A percentile compares a stretch with the other conserved stretches of the same genome.
Conservation (phyloP, 805 yeast species). For the Teunomyces stri region DNA sequence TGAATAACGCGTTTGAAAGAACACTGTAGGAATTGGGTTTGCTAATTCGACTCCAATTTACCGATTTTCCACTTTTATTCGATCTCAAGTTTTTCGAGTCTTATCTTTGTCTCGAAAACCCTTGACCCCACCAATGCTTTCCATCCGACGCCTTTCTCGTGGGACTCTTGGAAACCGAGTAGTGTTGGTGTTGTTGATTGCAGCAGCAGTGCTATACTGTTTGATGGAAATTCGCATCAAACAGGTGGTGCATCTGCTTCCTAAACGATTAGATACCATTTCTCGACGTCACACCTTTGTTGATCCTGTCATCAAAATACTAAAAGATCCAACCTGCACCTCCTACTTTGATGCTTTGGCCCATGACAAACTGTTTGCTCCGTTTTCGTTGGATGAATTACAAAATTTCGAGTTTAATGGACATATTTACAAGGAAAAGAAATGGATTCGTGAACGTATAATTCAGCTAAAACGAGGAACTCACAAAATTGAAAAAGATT, state of each 20-base stretch:
- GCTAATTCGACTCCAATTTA: too few relatives aligned
- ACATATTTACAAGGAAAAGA: conserved; percentile 22
- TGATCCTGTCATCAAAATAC: not conserved
- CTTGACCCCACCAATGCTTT: not conserved
- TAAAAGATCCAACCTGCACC: not conserved
- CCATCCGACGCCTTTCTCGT: not conserved
- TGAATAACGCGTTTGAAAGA: not conserved
- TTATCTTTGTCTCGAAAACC: not conserved
- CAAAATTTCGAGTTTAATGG: conserved; percentile 13
- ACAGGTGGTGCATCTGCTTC: not conserved
- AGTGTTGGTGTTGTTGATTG: not conserved
- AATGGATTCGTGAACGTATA: conserved; percentile 24
- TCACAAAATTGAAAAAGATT: conserved; percentile 10
- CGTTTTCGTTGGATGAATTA: not conserved
- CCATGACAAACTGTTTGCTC: not conserved
- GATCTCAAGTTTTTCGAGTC: not conserved
- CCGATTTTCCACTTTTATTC: too few relatives aligned
- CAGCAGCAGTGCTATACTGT: not conserved
- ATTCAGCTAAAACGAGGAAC: conserved; percentile 13
- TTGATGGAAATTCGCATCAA: not conserved
- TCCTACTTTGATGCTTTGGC: not conserved
- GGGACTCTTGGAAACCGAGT: not conserved
- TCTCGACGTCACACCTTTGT: not conserved
- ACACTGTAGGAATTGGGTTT: too few relatives aligned
- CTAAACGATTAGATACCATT: not conserved